These are phyloP conservation scores for Schizophyllum amplum DNA, from an alignment of 1,284 basidiomycete species.

Conservation along the genomic window DNA sequence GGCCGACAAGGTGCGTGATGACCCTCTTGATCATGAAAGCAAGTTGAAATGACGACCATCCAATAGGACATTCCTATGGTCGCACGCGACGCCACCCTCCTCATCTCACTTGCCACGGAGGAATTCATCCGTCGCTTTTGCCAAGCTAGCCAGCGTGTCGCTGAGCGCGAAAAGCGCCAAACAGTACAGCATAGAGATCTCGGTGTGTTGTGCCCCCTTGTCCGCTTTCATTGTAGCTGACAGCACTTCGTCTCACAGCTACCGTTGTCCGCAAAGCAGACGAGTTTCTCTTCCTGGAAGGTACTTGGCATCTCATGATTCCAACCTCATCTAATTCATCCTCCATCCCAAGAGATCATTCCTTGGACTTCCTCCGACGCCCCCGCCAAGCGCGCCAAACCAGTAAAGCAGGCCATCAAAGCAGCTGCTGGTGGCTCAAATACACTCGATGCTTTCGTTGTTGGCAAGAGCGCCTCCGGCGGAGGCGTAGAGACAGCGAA, in stretches of 20 bases:
- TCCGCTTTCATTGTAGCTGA: neutral
- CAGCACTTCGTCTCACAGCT: slow-evolving; percentile 28
- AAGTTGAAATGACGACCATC: neutral
- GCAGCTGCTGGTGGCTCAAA: neutral
- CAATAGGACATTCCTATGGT: slow-evolving; percentile 64
- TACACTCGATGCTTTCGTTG: neutral
- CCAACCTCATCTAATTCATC: neutral
- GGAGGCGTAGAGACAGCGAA: neutral
- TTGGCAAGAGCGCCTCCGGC: too few relatives aligned
- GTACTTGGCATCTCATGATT: slow-evolving; percentile 19
- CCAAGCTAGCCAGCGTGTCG: slow-evolving; percentile 51
- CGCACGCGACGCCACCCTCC: slow-evolving; percentile 62
- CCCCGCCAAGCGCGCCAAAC: slow-evolving; percentile 32
- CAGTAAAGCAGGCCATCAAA: slow-evolving; percentile 9
- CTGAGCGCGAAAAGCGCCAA: slow-evolving; percentile 53
- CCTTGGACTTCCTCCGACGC: slow-evolving; percentile 37
- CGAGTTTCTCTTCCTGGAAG: slow-evolving; percentile 69
- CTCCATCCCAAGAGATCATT: slow-evolving; percentile 39
- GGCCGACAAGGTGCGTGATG: slow-evolving; percentile 54
- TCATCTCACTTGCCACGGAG: slow-evolving; percentile 71
- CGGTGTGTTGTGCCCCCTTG: slow-evolving; percentile 32
- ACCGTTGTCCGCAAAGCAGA: slow-evolving; percentile 55
- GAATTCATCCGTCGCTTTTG: slow-evolving; percentile 65
- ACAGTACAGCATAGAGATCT: slow-evolving; percentile 67
- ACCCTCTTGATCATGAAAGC: neutral